Conservation (phyloP, 176 grass and related monocot species). For the Oryza glaberrima region DNA sequence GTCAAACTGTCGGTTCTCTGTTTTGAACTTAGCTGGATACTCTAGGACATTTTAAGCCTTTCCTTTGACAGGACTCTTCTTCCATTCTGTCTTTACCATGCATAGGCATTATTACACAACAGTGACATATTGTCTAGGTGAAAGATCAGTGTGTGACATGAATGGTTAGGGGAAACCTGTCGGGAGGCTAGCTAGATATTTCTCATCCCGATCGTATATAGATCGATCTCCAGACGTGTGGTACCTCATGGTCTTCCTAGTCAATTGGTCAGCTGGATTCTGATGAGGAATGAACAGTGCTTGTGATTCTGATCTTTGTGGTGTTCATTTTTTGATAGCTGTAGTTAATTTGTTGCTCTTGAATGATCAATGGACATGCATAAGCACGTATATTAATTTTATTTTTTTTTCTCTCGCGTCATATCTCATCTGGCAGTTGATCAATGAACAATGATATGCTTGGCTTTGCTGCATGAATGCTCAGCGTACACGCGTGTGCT, state of each 20-base stretch:
- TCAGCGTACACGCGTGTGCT: too few relatives aligned
- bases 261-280: background rate
- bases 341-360: background rate
- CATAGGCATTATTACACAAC: background rate
- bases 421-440: too few relatives aligned
- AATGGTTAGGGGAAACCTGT: background rate
- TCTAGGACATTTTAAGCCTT: background rate
- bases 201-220: background rate
- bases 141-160: background rate
- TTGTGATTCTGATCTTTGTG: background rate
- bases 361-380: background rate
- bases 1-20: background rate
- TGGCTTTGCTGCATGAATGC: too few relatives aligned
- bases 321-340: background rate
- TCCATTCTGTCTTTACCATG: background rate
- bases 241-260: background rate
- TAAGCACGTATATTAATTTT: background rate
- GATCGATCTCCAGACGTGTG: background rate
- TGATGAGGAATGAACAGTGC: background rate
- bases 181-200: background rate
- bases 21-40: background rate
- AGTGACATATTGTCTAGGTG: slow-evolving; percentile 4
- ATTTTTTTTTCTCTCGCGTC: too few relatives aligned
- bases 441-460: too few relatives aligned
- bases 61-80: background rate